A percentile compares a stretch with the other conserved stretches of the same genome.
Evolutionary conservation across 805 yeast genomes (phyloP).

Genomic region (Debaryomyces hansenii): DNA sequence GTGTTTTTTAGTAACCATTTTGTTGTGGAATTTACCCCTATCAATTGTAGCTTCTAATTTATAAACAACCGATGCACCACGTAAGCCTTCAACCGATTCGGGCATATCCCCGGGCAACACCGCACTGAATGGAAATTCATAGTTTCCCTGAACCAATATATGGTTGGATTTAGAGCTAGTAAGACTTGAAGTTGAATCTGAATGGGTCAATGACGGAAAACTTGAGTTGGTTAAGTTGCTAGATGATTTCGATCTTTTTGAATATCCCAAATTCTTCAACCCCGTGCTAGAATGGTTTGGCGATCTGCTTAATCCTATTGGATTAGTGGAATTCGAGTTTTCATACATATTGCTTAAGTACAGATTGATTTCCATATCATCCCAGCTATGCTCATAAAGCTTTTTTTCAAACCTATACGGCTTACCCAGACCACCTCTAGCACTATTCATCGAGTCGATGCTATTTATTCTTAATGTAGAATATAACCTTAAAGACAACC

Average conservation of each 20-base stretch:
- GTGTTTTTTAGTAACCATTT: slow-evolving; percentile 65
- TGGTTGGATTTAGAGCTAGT: slow-evolving; percentile 24
- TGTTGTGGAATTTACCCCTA: slow-evolving; percentile 72
- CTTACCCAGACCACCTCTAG: slow-evolving; percentile 46
- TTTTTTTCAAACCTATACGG: slow-evolving; percentile 57
- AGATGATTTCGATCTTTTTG: slow-evolving; percentile 37
- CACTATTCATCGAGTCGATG: slow-evolving; percentile 51
- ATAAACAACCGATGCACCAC: slow-evolving; percentile 73
- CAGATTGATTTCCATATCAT: slow-evolving; percentile 55
- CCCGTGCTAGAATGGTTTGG: slow-evolving; percentile 44
- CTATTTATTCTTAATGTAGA: slow-evolving; percentile 69
- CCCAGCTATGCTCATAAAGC: slow-evolving; percentile 80
- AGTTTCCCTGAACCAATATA: slow-evolving; percentile 68
- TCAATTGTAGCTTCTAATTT: slow-evolving; percentile 78
- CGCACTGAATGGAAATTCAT: slow-evolving; percentile 86
- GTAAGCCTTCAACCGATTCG: slow-evolving; percentile 89
- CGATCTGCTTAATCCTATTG: slow-evolving; percentile 31
- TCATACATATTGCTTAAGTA: slow-evolving; percentile 33
- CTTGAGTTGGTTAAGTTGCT: slow-evolving; percentile 13
- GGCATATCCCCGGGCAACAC: slow-evolving; percentile 80
- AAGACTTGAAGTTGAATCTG: slow-evolving; percentile 26
- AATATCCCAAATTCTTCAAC: slow-evolving; percentile 34
- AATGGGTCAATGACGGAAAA: slow-evolving; percentile 19
- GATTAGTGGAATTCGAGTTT: slow-evolving; percentile 19
- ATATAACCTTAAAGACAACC: slow-evolving; percentile 60